phyloP scores from a whole-genome alignment of 2,329 filamentous ascomycete genomes.

The Truncatella angustata region DNA sequence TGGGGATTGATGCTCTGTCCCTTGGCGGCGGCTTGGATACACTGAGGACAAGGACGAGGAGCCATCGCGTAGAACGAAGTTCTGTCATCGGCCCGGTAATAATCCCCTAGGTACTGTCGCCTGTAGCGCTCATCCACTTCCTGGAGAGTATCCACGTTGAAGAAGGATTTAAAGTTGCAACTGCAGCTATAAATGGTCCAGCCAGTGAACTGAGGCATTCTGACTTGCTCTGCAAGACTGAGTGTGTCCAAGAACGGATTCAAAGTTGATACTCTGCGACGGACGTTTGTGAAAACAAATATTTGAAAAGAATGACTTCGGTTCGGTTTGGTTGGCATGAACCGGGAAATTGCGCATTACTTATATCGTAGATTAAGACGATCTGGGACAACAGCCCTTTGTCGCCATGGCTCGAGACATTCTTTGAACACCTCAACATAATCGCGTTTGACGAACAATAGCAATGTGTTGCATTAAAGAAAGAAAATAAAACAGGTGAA shows the following conservation, averaged over 20 bases:
- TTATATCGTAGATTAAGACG: neutral
- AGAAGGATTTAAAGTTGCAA: no score
- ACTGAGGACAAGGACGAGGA: no score
- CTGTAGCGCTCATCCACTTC: neutral
- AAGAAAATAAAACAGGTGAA: no score
- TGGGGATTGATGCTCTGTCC: no score
- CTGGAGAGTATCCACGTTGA: neutral
- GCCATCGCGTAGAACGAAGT: no score
- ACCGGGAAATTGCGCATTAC: neutral
- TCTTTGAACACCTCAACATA: no score
- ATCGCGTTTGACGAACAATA: no score
- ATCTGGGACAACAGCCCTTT: neutral
- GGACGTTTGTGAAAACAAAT: neutral
- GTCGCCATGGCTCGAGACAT: neutral
- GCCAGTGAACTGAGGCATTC: neutral
- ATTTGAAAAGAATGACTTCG: neutral
- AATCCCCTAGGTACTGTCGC: neutral
- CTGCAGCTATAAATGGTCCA: neutral
- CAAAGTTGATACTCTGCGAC: neutral
- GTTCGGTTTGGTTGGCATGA: neutral
- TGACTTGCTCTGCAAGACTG: conserved; percentile 1
- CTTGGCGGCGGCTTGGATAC: no score
- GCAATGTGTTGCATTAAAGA: no score
- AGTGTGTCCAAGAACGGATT: no score
- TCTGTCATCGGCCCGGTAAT: no score